A percentile compares a stretch with the other conserved stretches of the same genome.
These are phyloP conservation scores for Scutellaria barbata DNA, from an alignment of 257 asterid species.

Conservation along the genomic window DNA sequence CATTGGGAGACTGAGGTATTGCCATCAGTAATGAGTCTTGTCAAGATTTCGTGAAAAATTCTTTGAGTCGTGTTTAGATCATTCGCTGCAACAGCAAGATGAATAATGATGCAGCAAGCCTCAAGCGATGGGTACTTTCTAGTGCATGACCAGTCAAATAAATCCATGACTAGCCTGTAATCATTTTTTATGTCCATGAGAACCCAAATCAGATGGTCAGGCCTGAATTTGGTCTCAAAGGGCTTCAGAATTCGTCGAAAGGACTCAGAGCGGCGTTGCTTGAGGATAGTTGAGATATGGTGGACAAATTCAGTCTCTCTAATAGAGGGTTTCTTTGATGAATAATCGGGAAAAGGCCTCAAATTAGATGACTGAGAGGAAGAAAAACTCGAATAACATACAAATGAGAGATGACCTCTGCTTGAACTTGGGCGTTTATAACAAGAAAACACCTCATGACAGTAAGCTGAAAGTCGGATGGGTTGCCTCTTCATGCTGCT, in stretches of 20 bases:
- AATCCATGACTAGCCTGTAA: slow-evolving; percentile 64
- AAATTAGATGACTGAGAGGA: slow-evolving; percentile 41
- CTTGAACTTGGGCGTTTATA: slow-evolving; percentile 40
- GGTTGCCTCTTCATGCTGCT: slow-evolving; percentile 69
- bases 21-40: slow-evolving; percentile 48
- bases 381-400: slow-evolving; percentile 42
- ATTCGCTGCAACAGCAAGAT: slow-evolving; percentile 66
- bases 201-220: slow-evolving; percentile 89
- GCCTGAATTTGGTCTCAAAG: slow-evolving; percentile 71
- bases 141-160: slow-evolving; percentile 78
- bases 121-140: slow-evolving; percentile 81
- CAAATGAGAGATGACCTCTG: slow-evolving; percentile 40
- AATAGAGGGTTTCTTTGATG: slow-evolving; percentile 74
- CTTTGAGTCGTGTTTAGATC: slow-evolving; percentile 53
- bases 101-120: slow-evolving; percentile 78
- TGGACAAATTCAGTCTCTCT: slow-evolving; percentile 74
- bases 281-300: slow-evolving; percentile 66
- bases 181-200: slow-evolving; percentile 74
- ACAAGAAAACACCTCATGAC: slow-evolving; percentile 42
- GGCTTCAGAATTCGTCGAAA: slow-evolving; percentile 61
- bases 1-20: slow-evolving; percentile 50
- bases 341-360: slow-evolving; percentile 85
- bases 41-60: slow-evolving; percentile 60
- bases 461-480: slow-evolving; percentile 43
- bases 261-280: slow-evolving; percentile 73